Evolutionary conservation across 768 basidiomycete genomes (phyloP).

Genomic region (Podaxis carcinomalis): DNA sequence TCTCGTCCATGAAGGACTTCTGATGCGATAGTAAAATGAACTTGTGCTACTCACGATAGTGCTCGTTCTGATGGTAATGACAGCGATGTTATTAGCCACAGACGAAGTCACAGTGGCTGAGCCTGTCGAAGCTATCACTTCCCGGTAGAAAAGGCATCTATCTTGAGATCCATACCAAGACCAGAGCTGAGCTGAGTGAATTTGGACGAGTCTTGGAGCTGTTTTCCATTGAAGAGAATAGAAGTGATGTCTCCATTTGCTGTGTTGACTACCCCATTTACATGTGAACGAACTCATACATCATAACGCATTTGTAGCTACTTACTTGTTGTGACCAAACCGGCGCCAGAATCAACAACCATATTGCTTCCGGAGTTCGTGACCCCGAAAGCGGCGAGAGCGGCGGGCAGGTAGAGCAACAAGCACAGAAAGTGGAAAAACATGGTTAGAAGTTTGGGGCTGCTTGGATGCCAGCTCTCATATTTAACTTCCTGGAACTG

Average conservation of each 20-base stretch:
- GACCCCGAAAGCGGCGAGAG: conserved; percentile 43
- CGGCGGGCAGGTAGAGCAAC: conserved; percentile 24
- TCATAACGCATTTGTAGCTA: conserved; percentile 1
- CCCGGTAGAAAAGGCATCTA: not conserved
- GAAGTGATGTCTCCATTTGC: conserved; percentile 44
- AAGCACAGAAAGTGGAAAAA: conserved; percentile 18
- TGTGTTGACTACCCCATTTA: conserved; percentile 28
- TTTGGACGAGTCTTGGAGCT: conserved; percentile 41
- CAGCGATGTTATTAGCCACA: conserved; percentile 35
- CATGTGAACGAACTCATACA: not conserved
- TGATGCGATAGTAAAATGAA: not conserved
- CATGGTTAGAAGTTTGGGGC: not conserved
- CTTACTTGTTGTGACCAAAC: conserved; percentile 39
- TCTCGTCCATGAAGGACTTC: not conserved
- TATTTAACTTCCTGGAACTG: not conserved
- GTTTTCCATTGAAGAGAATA: conserved; percentile 38
- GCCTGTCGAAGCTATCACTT: conserved; percentile 19
- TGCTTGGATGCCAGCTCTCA: not conserved
- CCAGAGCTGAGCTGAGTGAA: conserved; percentile 45
- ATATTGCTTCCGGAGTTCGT: conserved; percentile 36
- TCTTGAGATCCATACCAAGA: conserved; percentile 24
- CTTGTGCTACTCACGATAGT: conserved; percentile 30
- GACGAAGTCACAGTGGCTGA: conserved; percentile 37
- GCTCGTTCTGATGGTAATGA: conserved; percentile 38
- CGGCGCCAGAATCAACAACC: conserved; percentile 40